Conservation (phyloP, 2,329 filamentous ascomycete species). For the Alternaria atra region DNA sequence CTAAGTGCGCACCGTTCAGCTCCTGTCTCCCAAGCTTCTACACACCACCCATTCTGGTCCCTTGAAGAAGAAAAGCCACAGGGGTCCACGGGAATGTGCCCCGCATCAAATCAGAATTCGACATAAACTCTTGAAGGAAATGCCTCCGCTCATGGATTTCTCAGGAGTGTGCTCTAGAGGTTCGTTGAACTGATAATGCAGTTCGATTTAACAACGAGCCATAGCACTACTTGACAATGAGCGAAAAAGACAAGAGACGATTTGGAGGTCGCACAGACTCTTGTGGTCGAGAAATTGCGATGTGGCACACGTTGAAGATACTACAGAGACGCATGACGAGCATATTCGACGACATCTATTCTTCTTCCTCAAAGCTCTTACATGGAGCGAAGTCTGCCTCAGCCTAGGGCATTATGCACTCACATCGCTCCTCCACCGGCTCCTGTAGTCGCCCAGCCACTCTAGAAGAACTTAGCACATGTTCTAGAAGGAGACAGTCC, state of each 20-base stretch:
- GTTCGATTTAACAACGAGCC: neutral
- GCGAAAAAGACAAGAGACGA: neutral
- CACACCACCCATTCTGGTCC: neutral
- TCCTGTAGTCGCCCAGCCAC: constrained; percentile 3
- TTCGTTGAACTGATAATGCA: neutral
- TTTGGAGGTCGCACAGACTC: neutral
- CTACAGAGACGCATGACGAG: constrained; percentile 2
- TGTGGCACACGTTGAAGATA: neutral
- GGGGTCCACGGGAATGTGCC: neutral
- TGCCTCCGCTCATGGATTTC: neutral
- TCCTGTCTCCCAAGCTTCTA: neutral
- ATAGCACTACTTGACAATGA: neutral
- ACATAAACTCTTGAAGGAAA: neutral
- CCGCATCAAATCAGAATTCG: neutral
- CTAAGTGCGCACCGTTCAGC: neutral
- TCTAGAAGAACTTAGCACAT: constrained; percentile 18
- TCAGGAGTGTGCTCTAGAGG: neutral
- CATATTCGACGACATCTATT: neutral
- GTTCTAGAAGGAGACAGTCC: constrained; percentile 37
- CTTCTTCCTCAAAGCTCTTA: neutral
- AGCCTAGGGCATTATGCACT: neutral
- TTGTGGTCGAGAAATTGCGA: constrained; percentile 4
- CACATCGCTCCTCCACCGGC: neutral
- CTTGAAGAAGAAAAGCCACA: neutral
- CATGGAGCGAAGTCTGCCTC: neutral